Evolutionary conservation across 805 yeast species (phyloP), one percentile per base, ranked within the genome.

Genomic region (Starmerella potacharoeniae): DNA sequence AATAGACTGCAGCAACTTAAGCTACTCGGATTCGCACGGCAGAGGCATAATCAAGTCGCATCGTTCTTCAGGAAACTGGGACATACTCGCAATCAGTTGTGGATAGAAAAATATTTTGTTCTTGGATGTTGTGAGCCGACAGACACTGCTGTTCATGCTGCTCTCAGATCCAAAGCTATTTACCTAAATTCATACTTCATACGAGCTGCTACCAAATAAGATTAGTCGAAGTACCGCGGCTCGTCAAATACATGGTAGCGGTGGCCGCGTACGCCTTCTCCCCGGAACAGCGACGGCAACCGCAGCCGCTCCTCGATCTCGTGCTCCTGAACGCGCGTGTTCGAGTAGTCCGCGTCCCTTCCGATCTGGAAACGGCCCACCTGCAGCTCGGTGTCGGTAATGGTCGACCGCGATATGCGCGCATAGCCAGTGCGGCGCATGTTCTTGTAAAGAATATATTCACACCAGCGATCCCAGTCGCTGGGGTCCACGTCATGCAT

Each of bases 361-460:
- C 68, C 73, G 36, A 86, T 75, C 62, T 81, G 81, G 75, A 93
- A 93, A 68, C 93, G 90, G 49, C 95, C 98, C 22, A 87, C 84
- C 74, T 93, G 98, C 52, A 93, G 79, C 70, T 93, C 98, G 2
- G 98, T 93, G 67, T 93, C 98, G 0, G 98, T 93, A 62, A 93
- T 90, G 0, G 96, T 82, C 8, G 93, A 87, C 66, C 98, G 80
- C 47, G 95, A 82, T 43, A 93, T 84, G 68, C 98, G 81, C 0
- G 97, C 97, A 68, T 93, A 93, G 4, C 95, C 97, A 0, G 84
- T 81, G 70, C 96, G 84, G 68, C 81, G 83, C 69, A 93, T 73
- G 57, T 84, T 83, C 68, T 90, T 85, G 78, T 84, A 93, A 60
- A 93, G 72, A 59, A 93, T 88, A 71, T 93, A 93, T 72, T 93